Conservation (phyloP, 192 early-diverging fungal species). For the Rhizophagus prolifer region DNA sequence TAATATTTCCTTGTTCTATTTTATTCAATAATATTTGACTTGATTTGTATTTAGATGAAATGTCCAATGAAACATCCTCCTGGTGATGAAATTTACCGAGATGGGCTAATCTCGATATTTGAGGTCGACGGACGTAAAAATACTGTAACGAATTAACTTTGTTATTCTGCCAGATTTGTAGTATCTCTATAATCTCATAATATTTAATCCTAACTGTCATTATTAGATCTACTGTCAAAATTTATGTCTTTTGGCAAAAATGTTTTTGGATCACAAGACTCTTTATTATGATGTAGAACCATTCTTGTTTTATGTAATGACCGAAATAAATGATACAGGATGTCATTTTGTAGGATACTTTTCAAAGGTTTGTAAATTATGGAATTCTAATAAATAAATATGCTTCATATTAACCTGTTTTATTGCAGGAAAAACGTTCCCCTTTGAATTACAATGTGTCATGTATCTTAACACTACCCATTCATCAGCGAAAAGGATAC, state of each 20-base stretch:
- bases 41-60: conserved; percentile 52
- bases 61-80: conserved; percentile 82
- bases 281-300: conserved; percentile 97
- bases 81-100: conserved; percentile 96
- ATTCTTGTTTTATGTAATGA: conserved; percentile 95
- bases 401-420: neutral
- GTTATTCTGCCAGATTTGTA: neutral
- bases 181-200: neutral
- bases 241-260: conserved; percentile 92
- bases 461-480: conserved; percentile 91
- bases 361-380: conserved; percentile 65
- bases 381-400: neutral
- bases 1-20: neutral
- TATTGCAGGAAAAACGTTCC: conserved; percentile 75
- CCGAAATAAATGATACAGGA: conserved; percentile 71
- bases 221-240: conserved; percentile 92
- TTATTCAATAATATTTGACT: neutral
- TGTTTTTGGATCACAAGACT: conserved; percentile 97
- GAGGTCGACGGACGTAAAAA: conserved; percentile 97
- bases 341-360: conserved; percentile 97
- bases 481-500: conserved; percentile 86
- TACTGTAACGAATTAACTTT: conserved; percentile 55
- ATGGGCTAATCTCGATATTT: conserved; percentile 85
- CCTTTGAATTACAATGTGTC: conserved; percentile 84
- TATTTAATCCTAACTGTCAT: neutral